Conservation (phyloP, 78 protist genomes). For the Dictyostelium purpureum region DNA sequence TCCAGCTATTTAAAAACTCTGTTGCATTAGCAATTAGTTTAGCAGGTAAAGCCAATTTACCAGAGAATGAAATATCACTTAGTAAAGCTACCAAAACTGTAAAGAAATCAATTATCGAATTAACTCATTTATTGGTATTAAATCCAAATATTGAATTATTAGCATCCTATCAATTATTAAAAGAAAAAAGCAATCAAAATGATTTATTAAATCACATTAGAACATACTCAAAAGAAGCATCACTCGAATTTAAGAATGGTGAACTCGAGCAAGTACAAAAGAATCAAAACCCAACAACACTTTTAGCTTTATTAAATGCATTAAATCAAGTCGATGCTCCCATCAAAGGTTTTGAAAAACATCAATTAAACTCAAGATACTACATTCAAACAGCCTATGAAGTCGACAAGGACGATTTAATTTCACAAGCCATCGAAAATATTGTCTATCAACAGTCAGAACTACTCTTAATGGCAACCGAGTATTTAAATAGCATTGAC, state of each 20-base stretch:
- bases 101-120: slow-evolving; percentile 37
- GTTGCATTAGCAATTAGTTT: slow-evolving; percentile 1
- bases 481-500: neutral
- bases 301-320: neutral
- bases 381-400: slow-evolving; percentile 61
- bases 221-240: no score
- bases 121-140: slow-evolving; percentile 18
- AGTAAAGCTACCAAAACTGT: slow-evolving; percentile 34
- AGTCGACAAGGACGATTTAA: slow-evolving; percentile 22
- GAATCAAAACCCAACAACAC: no score
- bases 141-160: slow-evolving; percentile 28
- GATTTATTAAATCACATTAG: no score
- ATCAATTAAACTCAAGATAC: slow-evolving; percentile 35
- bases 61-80: neutral
- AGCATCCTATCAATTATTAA: neutral
- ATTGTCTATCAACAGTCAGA: slow-evolving; percentile 66
- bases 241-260: neutral
- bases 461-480: slow-evolving; percentile 1
- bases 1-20: slow-evolving; percentile 29
- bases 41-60: slow-evolving; percentile 1
- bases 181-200: neutral
- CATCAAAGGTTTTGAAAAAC: neutral
- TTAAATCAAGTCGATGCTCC: neutral
- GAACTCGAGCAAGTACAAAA: neutral
- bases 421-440: slow-evolving; percentile 13